phyloP scores from a whole-genome alignment of 2,329 filamentous ascomycete genomes.

The Nigrospora osmanthi region DNA sequence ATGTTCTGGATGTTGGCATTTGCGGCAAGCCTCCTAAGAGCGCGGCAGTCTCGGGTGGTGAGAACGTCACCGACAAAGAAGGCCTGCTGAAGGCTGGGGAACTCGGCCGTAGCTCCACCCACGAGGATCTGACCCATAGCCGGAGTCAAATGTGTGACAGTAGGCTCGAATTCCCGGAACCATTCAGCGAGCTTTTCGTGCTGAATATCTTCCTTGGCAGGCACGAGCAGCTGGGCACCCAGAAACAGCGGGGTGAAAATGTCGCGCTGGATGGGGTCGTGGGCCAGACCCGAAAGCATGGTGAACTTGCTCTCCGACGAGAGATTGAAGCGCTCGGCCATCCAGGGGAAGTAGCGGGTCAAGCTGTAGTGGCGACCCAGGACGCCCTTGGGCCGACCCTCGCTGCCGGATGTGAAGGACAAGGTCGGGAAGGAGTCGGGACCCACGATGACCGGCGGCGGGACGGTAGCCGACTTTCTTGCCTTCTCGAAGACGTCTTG shows the following conservation, averaged over 20 bases:
- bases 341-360: constrained; percentile 86
- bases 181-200: constrained; percentile 84
- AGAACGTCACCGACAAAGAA: constrained; percentile 92
- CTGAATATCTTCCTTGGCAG: constrained; percentile 74
- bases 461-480: constrained; percentile 56
- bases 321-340: constrained; percentile 75
- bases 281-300: constrained; percentile 77
- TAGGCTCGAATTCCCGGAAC: constrained; percentile 69
- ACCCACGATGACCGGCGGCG: constrained; percentile 70
- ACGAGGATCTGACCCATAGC: constrained; percentile 94
- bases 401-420: constrained; percentile 65
- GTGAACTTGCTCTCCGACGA: constrained; percentile 69
- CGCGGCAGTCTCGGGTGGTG: constrained; percentile 73
- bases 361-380: constrained; percentile 80
- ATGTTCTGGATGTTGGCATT: constrained; percentile 76
- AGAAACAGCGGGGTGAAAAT: constrained; percentile 89
- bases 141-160: constrained; percentile 82
- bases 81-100: constrained; percentile 67
- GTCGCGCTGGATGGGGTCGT: constrained; percentile 63
- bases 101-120: constrained; percentile 71
- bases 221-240: constrained; percentile 71
- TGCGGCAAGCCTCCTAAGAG: constrained; percentile 66
- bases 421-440: constrained; percentile 78
- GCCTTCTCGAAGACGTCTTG: constrained; percentile 61
- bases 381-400: constrained; percentile 81